These are phyloP conservation scores for Tilletiaria anomala DNA, from an alignment of 1,284 basidiomycete genomes.

Conservation along the genomic window DNA sequence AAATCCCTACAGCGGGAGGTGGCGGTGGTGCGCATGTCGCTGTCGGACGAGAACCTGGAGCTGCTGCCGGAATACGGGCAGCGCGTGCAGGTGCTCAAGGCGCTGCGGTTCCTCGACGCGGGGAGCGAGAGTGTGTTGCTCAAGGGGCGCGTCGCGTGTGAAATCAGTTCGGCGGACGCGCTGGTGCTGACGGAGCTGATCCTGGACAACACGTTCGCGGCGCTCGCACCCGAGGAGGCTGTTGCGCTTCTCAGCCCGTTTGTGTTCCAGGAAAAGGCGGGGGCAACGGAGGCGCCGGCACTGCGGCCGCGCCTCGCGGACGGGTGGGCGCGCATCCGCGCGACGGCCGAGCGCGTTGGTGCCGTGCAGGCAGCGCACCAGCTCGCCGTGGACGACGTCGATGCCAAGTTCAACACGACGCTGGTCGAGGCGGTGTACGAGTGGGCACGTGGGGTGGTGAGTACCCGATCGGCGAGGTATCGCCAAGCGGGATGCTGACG, in stretches of 20 bases:
- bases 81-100: constrained; percentile 75
- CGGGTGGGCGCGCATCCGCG: constrained; percentile 63
- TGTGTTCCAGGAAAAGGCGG: constrained; percentile 93
- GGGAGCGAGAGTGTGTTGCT: constrained; percentile 78
- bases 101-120: constrained; percentile 46
- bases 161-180: constrained; percentile 85
- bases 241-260: constrained; percentile 94
- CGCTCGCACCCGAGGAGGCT: constrained; percentile 84
- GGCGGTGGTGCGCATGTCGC: constrained; percentile 34
- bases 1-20: constrained; percentile 61
- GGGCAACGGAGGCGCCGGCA: constrained; percentile 54
- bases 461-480: too few species aligned
- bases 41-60: constrained; percentile 77
- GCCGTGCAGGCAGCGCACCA: constrained; percentile 58
- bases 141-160: constrained; percentile 95
- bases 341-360: constrained; percentile 69
- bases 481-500: not conserved
- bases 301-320: constrained; percentile 10
- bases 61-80: constrained; percentile 94
- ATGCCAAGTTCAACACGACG: constrained; percentile 43
- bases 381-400: constrained; percentile 42
- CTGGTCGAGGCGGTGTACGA: constrained; percentile 92
- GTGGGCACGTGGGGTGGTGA: constrained; percentile 94
- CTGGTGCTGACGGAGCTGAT: constrained; percentile 89
- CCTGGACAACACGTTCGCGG: constrained; percentile 78